A percentile compares a stretch with the other conserved stretches of the same genome.
Evolutionary conservation across 108 stramenopile genomes (phyloP).

Genomic region (Skeletonema menzelii): DNA sequence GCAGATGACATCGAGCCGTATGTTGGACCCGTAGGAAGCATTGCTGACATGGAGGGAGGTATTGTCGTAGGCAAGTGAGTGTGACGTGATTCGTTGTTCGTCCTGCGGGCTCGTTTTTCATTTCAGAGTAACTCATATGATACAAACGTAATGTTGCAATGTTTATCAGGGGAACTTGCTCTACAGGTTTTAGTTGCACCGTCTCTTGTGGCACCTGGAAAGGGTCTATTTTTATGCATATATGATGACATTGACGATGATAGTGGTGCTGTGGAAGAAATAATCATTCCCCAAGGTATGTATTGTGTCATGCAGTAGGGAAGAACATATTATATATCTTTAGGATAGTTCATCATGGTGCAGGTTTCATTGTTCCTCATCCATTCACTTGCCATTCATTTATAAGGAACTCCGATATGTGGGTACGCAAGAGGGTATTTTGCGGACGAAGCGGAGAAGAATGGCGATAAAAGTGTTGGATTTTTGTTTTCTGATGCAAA

Average conservation of each 20-base stretch:
- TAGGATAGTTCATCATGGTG: too few relatives aligned
- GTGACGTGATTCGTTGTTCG: background rate
- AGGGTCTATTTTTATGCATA: slow-evolving; percentile 8
- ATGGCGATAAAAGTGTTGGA: slow-evolving; percentile 2
- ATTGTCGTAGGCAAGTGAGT: slow-evolving; percentile 6
- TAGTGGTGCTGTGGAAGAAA: slow-evolving; percentile 3
- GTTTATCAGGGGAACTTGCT: background rate
- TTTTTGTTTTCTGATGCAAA: background rate
- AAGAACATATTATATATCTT: too few relatives aligned
- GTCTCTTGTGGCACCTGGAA: slow-evolving; percentile 4
- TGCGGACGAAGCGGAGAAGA: background rate
- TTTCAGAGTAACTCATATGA: too few relatives aligned
- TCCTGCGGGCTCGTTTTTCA: background rate
- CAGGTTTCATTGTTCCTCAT: background rate
- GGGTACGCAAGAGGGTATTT: slow-evolving; percentile 9
- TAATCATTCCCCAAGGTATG: slow-evolving; percentile 9
- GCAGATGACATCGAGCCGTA: slow-evolving; percentile 9
- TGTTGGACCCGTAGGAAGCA: slow-evolving; percentile 6
- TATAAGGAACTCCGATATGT: slow-evolving; percentile 2
- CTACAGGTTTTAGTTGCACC: slow-evolving; percentile 5
- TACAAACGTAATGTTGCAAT: background rate
- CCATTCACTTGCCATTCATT: background rate
- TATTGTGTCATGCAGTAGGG: background rate
- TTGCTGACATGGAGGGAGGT: slow-evolving; percentile 8
- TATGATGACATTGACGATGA: slow-evolving; percentile 3